These are phyloP conservation scores for Tylopilus sp. DNA, from an alignment of 768 basidiomycete species.

Conservation along the genomic window DNA sequence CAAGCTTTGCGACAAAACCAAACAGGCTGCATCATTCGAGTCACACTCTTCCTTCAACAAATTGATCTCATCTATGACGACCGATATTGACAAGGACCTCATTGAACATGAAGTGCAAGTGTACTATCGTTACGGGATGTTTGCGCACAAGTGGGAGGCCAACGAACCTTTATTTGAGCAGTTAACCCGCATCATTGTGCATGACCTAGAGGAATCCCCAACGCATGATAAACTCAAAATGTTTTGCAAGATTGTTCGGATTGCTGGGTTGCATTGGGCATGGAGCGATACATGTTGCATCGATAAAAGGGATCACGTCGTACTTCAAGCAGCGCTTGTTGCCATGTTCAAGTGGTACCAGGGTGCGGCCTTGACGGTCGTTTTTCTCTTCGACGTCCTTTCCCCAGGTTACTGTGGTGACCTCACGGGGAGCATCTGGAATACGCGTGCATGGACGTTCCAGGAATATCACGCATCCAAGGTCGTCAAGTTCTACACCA, in stretches of 20 bases:
- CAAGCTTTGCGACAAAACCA: too few relatives aligned
- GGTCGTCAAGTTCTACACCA: neutral
- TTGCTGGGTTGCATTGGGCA: conserved; percentile 2
- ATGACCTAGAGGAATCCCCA: neutral
- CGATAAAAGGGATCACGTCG: neutral
- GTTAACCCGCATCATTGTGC: neutral
- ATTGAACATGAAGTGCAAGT: too few relatives aligned
- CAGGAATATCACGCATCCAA: neutral
- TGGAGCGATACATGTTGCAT: conserved; percentile 10
- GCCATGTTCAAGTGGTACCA: neutral
- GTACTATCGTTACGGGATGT: too few relatives aligned
- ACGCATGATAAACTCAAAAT: conserved; percentile 3
- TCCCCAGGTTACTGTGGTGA: neutral
- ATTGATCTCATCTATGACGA: too few relatives aligned
- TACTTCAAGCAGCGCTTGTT: neutral
- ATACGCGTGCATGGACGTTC: neutral
- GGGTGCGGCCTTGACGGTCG: neutral
- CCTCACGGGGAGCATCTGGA: neutral
- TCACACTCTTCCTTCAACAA: too few relatives aligned
- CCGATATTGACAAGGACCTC: too few relatives aligned
- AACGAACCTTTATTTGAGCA: neutral
- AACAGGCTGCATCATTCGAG: too few relatives aligned
- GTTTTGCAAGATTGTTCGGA: conserved; percentile 4
- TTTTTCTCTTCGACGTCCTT: neutral
- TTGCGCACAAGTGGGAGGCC: neutral